Evolutionary conservation across 2,329 filamentous ascomycete species (phyloP).

Genomic region (Penicillium paneum): DNA sequence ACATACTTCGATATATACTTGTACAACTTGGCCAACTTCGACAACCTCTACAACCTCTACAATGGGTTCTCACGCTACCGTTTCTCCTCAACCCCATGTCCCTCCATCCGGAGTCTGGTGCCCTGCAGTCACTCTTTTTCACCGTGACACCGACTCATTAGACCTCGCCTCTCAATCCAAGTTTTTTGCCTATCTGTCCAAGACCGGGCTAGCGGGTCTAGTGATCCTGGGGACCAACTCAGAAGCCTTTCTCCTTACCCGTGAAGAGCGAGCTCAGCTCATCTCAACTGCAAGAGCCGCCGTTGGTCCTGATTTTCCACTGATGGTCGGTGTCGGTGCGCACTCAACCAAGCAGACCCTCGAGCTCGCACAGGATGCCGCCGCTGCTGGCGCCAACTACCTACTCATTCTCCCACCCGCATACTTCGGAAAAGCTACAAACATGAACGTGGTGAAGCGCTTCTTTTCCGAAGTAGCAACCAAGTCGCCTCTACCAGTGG

Average conservation of each 20-base stretch:
- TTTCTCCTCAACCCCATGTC: constrained; percentile 18
- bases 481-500: constrained; percentile 54
- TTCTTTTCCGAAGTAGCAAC: constrained; percentile 60
- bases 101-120: constrained; percentile 46
- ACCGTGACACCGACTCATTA: constrained; percentile 49
- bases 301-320: constrained; percentile 53
- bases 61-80: constrained; percentile 14
- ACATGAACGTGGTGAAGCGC: constrained; percentile 53
- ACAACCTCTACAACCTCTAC: background rate
- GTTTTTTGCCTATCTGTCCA: constrained; percentile 53
- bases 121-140: constrained; percentile 56
- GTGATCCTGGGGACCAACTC: constrained; percentile 57
- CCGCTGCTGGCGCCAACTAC: constrained; percentile 60
- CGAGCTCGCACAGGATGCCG: constrained; percentile 58
- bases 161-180: constrained; percentile 49
- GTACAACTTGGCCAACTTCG: background rate
- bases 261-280: constrained; percentile 58
- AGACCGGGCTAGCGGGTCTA: constrained; percentile 51
- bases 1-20: background rate
- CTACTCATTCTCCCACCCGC: constrained; percentile 60
- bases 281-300: constrained; percentile 55
- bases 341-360: constrained; percentile 64
- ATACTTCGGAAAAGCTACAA: constrained; percentile 64
- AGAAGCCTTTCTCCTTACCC: constrained; percentile 56
- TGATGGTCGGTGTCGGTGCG: constrained; percentile 63